A percentile compares a stretch with the other conserved stretches of the same genome.
Conservation (phyloP, 2,329 filamentous ascomycete species). For the Ceratocystis harringtonii region DNA sequence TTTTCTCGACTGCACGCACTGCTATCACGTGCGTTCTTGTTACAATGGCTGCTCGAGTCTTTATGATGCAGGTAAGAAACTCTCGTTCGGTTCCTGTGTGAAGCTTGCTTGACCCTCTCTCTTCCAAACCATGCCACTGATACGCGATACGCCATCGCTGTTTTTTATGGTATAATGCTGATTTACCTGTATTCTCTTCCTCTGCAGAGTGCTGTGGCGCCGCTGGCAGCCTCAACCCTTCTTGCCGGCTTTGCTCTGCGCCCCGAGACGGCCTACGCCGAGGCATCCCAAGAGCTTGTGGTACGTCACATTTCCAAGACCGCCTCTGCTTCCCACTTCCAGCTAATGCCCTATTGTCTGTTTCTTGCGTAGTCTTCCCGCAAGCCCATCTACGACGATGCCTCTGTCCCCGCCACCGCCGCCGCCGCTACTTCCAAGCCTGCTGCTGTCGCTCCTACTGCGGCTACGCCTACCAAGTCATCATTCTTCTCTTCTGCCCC, state of each 20-base stretch:
- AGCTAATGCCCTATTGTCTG: background rate
- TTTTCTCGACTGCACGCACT: background rate
- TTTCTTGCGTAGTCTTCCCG: conserved; percentile 19
- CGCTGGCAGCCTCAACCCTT: conserved; percentile 38
- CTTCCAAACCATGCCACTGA: background rate
- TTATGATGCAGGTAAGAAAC: conserved; percentile 38
- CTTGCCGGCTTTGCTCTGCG: conserved; percentile 34
- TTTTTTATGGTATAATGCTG: background rate
- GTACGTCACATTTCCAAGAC: conserved; percentile 6
- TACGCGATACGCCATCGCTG: background rate
- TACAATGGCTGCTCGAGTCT: conserved; percentile 45
- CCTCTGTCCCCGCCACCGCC: conserved; percentile 20
- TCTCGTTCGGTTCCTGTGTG: background rate
- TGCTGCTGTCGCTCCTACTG: conserved; percentile 20
- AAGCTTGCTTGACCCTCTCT: background rate
- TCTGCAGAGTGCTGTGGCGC: conserved; percentile 36
- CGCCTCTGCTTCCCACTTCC: background rate
- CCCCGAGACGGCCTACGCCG: conserved; percentile 36
- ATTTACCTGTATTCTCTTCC: background rate
- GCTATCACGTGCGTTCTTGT: conserved; percentile 18
- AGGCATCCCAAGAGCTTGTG: conserved; percentile 28
- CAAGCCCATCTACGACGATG: conserved; percentile 71
- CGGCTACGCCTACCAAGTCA: conserved; percentile 22
- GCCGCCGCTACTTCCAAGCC: conserved; percentile 9
- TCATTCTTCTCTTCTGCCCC: conserved; percentile 21